phyloP scores from a whole-genome alignment of 2,329 filamentous ascomycete genomes.

The Phaeosphaeria sp. region DNA sequence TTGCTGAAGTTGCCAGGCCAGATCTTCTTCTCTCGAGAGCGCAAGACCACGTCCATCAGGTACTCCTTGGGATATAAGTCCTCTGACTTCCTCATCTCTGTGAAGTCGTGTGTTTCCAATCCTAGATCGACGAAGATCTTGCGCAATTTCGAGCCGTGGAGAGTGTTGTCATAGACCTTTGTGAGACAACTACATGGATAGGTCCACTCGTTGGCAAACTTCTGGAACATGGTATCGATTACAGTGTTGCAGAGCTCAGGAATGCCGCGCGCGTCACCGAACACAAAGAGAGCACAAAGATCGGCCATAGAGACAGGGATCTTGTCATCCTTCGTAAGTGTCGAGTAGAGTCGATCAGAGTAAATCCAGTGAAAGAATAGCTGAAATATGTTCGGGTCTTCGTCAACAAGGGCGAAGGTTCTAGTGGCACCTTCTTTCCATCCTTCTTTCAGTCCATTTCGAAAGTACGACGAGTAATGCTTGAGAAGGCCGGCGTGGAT shows the following conservation, averaged over 20 bases:
- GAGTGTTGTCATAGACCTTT: conserved; percentile 15
- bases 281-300: conserved; percentile 14
- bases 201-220: conserved; percentile 1
- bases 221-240: conserved; percentile 14
- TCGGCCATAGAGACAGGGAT: neutral
- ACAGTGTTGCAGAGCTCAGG: conserved; percentile 18
- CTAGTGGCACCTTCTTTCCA: conserved; percentile 9
- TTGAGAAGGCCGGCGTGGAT: conserved; percentile 9
- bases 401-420: conserved; percentile 27
- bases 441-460: conserved; percentile 1
- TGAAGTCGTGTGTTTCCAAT: neutral
- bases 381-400: conserved; percentile 24
- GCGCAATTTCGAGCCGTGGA: neutral
- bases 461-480: conserved; percentile 18
- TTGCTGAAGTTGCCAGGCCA: neutral
- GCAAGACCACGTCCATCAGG: neutral
- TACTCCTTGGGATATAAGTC: conserved; percentile 2
- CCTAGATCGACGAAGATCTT: neutral
- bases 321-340: neutral
- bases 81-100: neutral
- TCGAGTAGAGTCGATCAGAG: conserved; percentile 7
- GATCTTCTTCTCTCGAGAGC: neutral
- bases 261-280: conserved; percentile 16
- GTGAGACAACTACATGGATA: neutral
- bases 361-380: conserved; percentile 27